These are phyloP conservation scores for Didymella segeticola DNA, from an alignment of 2,329 filamentous ascomycete species.

Conservation along the genomic window DNA sequence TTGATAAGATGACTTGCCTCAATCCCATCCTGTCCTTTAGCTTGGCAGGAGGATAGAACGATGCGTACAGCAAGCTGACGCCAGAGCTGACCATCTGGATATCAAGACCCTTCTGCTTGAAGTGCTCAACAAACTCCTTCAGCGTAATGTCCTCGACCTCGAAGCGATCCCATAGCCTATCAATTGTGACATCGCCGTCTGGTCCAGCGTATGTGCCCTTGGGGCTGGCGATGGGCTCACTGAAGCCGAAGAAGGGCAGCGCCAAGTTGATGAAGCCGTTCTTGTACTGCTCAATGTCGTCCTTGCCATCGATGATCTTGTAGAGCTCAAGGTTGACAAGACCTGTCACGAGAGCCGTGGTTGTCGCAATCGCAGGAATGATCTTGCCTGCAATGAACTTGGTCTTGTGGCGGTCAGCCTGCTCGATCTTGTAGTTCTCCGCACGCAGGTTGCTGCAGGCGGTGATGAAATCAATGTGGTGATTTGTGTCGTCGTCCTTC, in stretches of 20 bases:
- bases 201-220: constrained; percentile 89
- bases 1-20: constrained; percentile 59
- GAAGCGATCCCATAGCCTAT: constrained; percentile 98
- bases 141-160: constrained; percentile 88
- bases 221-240: constrained; percentile 90
- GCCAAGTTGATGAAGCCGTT: constrained; percentile 98
- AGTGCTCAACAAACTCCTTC: constrained; percentile 80
- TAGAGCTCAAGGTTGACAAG: constrained; percentile 91
- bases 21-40: constrained; percentile 81
- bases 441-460: constrained; percentile 95
- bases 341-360: constrained; percentile 92
- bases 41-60: constrained; percentile 85
- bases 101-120: constrained; percentile 77
- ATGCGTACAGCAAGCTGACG: constrained; percentile 91
- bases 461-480: constrained; percentile 99
- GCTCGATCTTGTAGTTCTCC: constrained; percentile 96
- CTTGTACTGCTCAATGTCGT: constrained; percentile 98
- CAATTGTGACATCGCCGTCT: constrained; percentile 78
- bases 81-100: constrained; percentile 97
- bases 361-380: constrained; percentile 97
- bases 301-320: constrained; percentile 96
- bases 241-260: constrained; percentile 97
- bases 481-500: constrained; percentile 97
- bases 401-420: constrained; percentile 93
- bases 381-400: constrained; percentile 99